A percentile compares a stretch with the other conserved stretches of the same genome.
phyloP scores from a whole-genome alignment of 345 rosid genomes.

The Iberis pinnata region DNA sequence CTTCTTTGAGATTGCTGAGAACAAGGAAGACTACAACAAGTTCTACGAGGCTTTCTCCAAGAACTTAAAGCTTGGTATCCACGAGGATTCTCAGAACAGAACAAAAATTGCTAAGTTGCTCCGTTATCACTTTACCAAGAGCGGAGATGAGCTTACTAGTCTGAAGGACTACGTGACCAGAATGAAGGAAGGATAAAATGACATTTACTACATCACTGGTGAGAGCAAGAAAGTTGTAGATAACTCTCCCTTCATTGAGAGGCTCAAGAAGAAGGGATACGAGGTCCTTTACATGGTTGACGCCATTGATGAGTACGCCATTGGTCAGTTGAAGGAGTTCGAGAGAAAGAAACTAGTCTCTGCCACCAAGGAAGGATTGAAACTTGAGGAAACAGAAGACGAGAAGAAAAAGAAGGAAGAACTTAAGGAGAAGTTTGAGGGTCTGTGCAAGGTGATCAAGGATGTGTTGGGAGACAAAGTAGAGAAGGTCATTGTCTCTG shows the following conservation, averaged over 20 bases:
- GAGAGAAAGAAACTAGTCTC: constrained; percentile 85
- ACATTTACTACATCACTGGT: constrained; percentile 79
- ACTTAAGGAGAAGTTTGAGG: constrained; percentile 64
- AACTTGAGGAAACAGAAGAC: constrained; percentile 66
- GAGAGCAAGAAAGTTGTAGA: constrained; percentile 93
- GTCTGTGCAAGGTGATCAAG: constrained; percentile 85
- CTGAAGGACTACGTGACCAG: constrained; percentile 88
- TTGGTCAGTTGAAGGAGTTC: constrained; percentile 83
- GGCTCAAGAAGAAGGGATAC: constrained; percentile 75
- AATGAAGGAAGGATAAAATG: constrained; percentile 86
- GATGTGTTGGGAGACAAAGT: constrained; percentile 74
- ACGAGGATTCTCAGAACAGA: constrained; percentile 75
- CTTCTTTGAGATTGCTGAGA: constrained; percentile 86
- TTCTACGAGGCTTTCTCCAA: constrained; percentile 87
- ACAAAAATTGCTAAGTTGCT: constrained; percentile 74
- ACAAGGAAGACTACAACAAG: constrained; percentile 90
- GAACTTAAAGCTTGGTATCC: constrained; percentile 84
- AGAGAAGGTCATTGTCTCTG: constrained; percentile 79
- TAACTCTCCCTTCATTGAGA: constrained; percentile 94
- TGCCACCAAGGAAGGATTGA: constrained; percentile 81
- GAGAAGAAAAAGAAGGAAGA: constrained; percentile 67
- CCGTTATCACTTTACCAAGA: constrained; percentile 85
- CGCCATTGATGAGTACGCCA: constrained; percentile 75
- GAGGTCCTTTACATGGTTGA: constrained; percentile 87
- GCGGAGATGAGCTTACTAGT: constrained; percentile 84